Evolutionary conservation across 257 asterid species (phyloP).

Genomic region (Solanum stenotomum): DNA sequence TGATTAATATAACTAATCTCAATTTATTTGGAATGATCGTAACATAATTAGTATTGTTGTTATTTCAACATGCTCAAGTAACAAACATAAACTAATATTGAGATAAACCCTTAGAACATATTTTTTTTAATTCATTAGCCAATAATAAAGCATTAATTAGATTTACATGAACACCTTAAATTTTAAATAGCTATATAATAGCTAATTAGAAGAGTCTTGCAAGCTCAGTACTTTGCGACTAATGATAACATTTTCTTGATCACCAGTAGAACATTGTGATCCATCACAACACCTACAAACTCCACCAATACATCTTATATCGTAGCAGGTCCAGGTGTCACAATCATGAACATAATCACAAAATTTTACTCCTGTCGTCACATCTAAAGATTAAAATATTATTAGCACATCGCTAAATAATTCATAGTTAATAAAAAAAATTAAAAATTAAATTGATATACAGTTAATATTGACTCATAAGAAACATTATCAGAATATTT

Average conservation of each 20-base stretch:
- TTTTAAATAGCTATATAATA: background rate
- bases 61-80: background rate
- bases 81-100: background rate
- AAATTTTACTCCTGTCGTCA: no score
- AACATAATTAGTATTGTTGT: background rate
- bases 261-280: background rate
- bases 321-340: background rate
- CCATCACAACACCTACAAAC: background rate
- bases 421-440: background rate
- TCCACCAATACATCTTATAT: background rate
- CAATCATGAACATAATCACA: background rate
- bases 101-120: background rate
- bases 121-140: background rate
- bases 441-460: background rate
- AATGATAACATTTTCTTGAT: background rate
- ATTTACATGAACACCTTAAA: background rate
- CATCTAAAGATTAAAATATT: background rate
- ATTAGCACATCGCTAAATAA: background rate
- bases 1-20: background rate
- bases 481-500: no score
- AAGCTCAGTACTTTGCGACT: background rate
- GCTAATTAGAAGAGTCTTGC: background rate
- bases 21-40: background rate
- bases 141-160: background rate
- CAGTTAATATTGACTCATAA: background rate